Evolutionary conservation across 2,329 filamentous ascomycete genomes (phyloP).

Genomic region (Fusarium virguliforme): DNA sequence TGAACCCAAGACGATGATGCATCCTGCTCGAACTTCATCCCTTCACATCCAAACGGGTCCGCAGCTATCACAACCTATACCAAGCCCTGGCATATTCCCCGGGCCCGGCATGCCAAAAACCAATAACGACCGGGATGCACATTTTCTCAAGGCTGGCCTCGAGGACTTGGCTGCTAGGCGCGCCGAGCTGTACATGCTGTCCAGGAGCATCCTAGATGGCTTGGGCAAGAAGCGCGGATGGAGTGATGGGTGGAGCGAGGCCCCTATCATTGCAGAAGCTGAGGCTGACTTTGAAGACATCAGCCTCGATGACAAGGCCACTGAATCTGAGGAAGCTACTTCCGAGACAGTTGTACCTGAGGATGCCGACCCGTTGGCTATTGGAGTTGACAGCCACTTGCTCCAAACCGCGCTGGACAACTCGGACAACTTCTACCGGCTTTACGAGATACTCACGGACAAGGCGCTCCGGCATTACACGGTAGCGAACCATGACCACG

Average conservation of each 20-base stretch:
- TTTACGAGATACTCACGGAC: slow-evolving; percentile 86
- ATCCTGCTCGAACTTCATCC: slow-evolving; percentile 77
- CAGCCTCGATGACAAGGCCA: slow-evolving; percentile 64
- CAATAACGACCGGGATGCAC: slow-evolving; percentile 60
- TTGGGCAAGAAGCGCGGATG: slow-evolving; percentile 81
- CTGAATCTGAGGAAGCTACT: slow-evolving; percentile 24
- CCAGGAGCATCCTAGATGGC: slow-evolving; percentile 83
- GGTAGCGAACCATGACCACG: slow-evolving; percentile 83
- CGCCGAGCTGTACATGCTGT: slow-evolving; percentile 86
- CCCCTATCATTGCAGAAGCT: slow-evolving; percentile 66
- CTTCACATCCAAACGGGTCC: slow-evolving; percentile 62
- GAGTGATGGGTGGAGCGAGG: slow-evolving; percentile 81
- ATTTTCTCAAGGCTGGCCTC: slow-evolving; percentile 75
- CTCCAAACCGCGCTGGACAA: slow-evolving; percentile 75
- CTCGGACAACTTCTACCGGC: slow-evolving; percentile 74
- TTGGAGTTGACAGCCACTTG: slow-evolving; percentile 63
- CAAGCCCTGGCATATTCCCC: slow-evolving; percentile 70
- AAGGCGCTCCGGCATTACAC: slow-evolving; percentile 87
- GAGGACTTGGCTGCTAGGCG: slow-evolving; percentile 87
- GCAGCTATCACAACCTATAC: slow-evolving; percentile 59
- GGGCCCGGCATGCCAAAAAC: slow-evolving; percentile 63
- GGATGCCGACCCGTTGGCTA: slow-evolving; percentile 48
- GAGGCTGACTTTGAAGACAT: slow-evolving; percentile 71
- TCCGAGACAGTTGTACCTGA: slow-evolving; percentile 33
- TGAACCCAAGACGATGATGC: slow-evolving; percentile 80